A percentile compares a stretch with the other conserved stretches of the same genome.
phyloP scores from a whole-genome alignment of 306 rosid genomes.

The cucumber (Cucumis sativus) region DNA sequence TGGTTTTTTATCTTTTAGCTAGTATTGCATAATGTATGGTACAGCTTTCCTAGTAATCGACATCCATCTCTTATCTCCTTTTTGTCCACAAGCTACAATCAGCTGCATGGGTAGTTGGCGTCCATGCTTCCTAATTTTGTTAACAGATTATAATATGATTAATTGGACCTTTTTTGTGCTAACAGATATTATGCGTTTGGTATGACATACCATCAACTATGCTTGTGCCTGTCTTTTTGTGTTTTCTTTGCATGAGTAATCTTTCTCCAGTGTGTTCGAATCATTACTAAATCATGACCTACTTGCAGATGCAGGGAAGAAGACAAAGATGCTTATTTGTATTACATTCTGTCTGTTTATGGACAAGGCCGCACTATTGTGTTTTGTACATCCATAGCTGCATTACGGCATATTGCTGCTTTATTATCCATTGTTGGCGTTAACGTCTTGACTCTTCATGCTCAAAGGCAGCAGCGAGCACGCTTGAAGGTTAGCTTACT shows the following conservation, averaged over 20 bases:
- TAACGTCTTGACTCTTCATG: slow-evolving; percentile 73
- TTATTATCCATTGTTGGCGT: slow-evolving; percentile 62
- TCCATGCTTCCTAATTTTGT: background rate
- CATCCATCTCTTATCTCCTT: background rate
- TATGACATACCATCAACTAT: background rate
- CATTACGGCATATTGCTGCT: slow-evolving; percentile 77
- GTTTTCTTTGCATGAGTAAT: background rate
- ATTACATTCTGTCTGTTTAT: slow-evolving; percentile 73
- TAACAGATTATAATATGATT: background rate
- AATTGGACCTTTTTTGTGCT: background rate
- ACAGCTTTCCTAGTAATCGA: background rate
- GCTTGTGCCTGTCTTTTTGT: background rate
- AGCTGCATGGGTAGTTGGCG: background rate
- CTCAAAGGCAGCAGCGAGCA: slow-evolving; percentile 87
- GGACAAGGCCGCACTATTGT: slow-evolving; percentile 89
- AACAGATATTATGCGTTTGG: background rate
- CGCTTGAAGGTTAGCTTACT: slow-evolving; percentile 60
- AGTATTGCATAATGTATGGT: background rate
- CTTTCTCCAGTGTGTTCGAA: background rate
- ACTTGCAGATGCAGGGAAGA: slow-evolving; percentile 83
- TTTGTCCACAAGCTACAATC: background rate
- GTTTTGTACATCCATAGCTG: slow-evolving; percentile 85
- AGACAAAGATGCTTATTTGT: slow-evolving; percentile 82
- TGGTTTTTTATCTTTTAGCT: background rate
- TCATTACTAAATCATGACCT: slow-evolving; percentile 16